phyloP scores from a whole-genome alignment of 1,139 yeast species.

The Debaryomycetaceae sp. region DNA sequence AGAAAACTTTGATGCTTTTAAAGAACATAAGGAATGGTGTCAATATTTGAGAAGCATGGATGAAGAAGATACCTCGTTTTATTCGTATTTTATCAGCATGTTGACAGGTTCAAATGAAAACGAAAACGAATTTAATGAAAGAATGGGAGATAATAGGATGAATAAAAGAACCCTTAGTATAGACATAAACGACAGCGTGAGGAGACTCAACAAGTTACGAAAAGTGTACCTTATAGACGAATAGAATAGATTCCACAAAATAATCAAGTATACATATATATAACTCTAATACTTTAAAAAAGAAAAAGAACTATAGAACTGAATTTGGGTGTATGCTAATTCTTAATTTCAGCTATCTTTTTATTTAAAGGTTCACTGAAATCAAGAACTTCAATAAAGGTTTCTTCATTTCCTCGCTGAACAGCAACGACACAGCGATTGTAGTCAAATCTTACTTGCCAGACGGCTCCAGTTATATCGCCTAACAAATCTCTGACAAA shows the following conservation, averaged over 20 bases:
- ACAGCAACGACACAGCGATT: constrained; percentile 91
- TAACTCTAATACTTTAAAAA: not conserved
- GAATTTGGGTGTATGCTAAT: constrained; percentile 8
- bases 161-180: constrained; percentile 17
- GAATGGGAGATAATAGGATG: constrained; percentile 5
- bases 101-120: constrained; percentile 12
- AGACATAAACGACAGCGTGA: constrained; percentile 33
- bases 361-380: constrained; percentile 49
- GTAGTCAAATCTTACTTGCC: constrained; percentile 91
- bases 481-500: constrained; percentile 71
- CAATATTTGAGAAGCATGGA: constrained; percentile 15
- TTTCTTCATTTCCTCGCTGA: constrained; percentile 55
- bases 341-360: not conserved
- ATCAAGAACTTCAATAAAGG: constrained; percentile 77
- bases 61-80: constrained; percentile 7
- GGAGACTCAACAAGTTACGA: constrained; percentile 31
- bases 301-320: constrained; percentile 13
- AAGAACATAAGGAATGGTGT: constrained; percentile 41
- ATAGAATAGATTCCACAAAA: not conserved
- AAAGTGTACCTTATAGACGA: constrained; percentile 30
- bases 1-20: constrained; percentile 17
- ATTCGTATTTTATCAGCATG: constrained; percentile 24
- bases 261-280: not conserved
- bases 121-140: constrained; percentile 16
- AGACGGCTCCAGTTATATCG: constrained; percentile 78